Evolutionary conservation across 1,284 basidiomycete genomes (phyloP).

Genomic region (Microbotryum intermedium): DNA sequence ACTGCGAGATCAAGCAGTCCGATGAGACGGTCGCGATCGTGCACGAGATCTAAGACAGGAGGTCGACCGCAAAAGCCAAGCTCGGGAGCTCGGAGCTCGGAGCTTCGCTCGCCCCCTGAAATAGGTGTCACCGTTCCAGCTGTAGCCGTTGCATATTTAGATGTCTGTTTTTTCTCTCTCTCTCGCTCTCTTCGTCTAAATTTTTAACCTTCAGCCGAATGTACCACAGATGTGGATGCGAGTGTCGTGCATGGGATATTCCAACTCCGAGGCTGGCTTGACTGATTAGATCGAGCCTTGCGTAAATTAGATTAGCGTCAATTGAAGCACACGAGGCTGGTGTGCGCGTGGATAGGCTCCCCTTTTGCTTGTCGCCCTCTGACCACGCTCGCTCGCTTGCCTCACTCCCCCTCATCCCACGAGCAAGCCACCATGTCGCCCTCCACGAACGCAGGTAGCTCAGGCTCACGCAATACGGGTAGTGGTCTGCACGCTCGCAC

Average conservation of each 20-base stretch:
- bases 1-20: conserved; percentile 67
- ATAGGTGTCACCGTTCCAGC: not conserved
- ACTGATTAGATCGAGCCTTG: too few species aligned
- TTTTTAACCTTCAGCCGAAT: too few species aligned
- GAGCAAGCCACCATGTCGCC: not conserved
- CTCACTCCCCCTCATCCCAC: not conserved
- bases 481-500: conserved; percentile 7
- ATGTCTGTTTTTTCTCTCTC: not conserved
- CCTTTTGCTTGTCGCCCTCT: not conserved
- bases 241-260: too few species aligned
- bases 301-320: too few species aligned
- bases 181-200: not conserved
- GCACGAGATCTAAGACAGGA: conserved; percentile 10
- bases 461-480: not conserved
- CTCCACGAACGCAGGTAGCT: not conserved
- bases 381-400: too few species aligned
- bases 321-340: too few species aligned
- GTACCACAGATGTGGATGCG: too few species aligned
- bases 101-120: not conserved
- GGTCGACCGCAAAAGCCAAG: too few species aligned
- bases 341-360: too few species aligned
- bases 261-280: too few species aligned
- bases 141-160: too few species aligned
- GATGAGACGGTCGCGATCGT: conserved; percentile 35
- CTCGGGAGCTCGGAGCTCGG: too few species aligned